Percentiles rank a stretch among this genome's conserved stretches.
These are phyloP conservation scores for Anisodus acutangulus DNA, from an alignment of 257 asterid species.

Conservation along the genomic window DNA sequence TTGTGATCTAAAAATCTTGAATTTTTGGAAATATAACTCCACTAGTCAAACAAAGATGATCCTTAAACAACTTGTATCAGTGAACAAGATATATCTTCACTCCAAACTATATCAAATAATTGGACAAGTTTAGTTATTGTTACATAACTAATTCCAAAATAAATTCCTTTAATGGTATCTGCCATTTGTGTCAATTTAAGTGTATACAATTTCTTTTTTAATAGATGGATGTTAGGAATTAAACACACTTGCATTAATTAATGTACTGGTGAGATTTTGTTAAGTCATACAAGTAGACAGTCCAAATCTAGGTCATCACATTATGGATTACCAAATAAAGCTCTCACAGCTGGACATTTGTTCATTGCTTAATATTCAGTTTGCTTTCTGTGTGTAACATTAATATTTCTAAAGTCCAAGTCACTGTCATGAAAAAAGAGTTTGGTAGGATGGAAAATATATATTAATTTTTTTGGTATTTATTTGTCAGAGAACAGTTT, in stretches of 20 bases:
- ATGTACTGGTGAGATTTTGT: not conserved
- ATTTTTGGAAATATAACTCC: too few relatives aligned
- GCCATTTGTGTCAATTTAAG: not conserved
- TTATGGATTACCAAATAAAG: not conserved
- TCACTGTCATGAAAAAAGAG: not conserved
- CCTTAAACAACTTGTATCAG: too few relatives aligned
- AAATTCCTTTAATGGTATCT: not conserved
- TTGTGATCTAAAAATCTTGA: too few relatives aligned
- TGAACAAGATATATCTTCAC: too few relatives aligned
- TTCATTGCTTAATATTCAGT: conserved; percentile 15
- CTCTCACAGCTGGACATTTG: not conserved
- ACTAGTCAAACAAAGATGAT: too few relatives aligned
- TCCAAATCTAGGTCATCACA: conserved; percentile 10
- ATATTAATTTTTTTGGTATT: not conserved
- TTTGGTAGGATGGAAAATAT: not conserved
- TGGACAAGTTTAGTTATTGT: not conserved
- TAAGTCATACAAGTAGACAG: not conserved
- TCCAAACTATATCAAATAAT: too few relatives aligned
- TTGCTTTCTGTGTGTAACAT: not conserved
- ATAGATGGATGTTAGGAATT: not conserved
- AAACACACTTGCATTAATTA: not conserved
- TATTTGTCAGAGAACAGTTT: not conserved
- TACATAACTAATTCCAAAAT: not conserved
- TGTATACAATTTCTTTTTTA: not conserved
- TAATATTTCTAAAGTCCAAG: not conserved